These are phyloP conservation scores for Tinospora cordifolia DNA, from an alignment of 164 flowering plant species.

Conservation along the genomic window DNA sequence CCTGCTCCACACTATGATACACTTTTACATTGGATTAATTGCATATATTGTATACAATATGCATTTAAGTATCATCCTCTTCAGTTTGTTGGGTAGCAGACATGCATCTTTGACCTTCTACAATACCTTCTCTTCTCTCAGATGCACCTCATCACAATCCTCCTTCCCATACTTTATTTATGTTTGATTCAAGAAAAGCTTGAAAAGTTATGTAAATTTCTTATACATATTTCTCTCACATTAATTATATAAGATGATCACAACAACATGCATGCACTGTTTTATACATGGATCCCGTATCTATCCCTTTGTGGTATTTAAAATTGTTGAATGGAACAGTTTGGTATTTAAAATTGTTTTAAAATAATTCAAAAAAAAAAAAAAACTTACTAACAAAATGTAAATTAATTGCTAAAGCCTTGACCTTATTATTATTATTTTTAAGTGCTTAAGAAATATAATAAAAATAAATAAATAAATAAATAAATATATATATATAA, in stretches of 20 bases:
- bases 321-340: neutral
- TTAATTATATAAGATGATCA: too few species aligned
- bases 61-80: neutral
- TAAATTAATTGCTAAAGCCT: too few species aligned
- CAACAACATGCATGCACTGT: neutral
- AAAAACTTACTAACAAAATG: too few species aligned
- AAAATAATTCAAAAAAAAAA: too few species aligned
- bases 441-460: too few species aligned
- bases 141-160: neutral
- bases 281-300: neutral
- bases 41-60: neutral
- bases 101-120: neutral
- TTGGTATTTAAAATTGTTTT: too few species aligned
- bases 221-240: neutral
- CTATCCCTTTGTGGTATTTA: neutral
- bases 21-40: neutral
- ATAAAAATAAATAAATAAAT: too few species aligned
- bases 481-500: too few species aligned
- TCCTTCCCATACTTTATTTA: neutral
- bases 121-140: too few species aligned
- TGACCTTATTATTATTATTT: too few species aligned
- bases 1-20: conserved; percentile 11
- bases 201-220: neutral
- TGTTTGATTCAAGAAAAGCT: neutral
- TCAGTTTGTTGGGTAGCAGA: neutral